Base-by-base conservation (phyloP, 2,329 filamentous ascomycete genomes). In the Nothopassalora personata region DNA sequence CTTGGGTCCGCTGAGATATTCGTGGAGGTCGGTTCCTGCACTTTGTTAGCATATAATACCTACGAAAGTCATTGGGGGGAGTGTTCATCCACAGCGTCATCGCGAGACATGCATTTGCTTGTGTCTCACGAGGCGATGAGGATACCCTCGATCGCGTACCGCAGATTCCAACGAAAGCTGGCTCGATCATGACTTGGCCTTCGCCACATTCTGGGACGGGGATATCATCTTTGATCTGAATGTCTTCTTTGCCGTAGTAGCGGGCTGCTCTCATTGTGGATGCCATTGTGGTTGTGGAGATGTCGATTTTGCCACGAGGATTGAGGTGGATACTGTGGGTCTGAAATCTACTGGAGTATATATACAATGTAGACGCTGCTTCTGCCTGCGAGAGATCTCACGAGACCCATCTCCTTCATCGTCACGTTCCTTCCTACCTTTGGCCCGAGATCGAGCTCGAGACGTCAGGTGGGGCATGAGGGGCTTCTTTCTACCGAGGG, bases 161-260 rank as follows among this genome's bases (percentile, higher is more conserved):
- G 62, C 81, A 83, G 54, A 83, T 83, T 9, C 82, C 81, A 56
- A 82, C 77, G 71, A 74, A 81, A 1, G 71, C 71, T 15, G 70
- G 70, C 57, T 74, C 73, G 58, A 81, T 71, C 68, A 66, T 65
- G 63, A 87, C 76, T 68, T 86, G 79, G 1, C 80, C 80, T 8
- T 77, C 71, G 5, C 76, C 73, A 57, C 81, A 80, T 7, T 69
- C 62, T 1, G 80, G 79, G 51, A 76, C 73, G 4, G 76, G 75
- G 28, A 84, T 73, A 56, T 72, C 69, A 61, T 80, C 68, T 63
- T 83, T 81, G 63, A 84, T 76, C 45, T 81, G 74, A 56, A 85
- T 78, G 66, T 85, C 81, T 63, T 80, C 77, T 60, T 78, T 79
- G 15, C 81, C 81, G 66, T 83, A 80, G 64, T 80, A 85, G 65